Base-by-base conservation (phyloP, 1,284 basidiomycete genomes). In the Tilletia caries region DNA sequence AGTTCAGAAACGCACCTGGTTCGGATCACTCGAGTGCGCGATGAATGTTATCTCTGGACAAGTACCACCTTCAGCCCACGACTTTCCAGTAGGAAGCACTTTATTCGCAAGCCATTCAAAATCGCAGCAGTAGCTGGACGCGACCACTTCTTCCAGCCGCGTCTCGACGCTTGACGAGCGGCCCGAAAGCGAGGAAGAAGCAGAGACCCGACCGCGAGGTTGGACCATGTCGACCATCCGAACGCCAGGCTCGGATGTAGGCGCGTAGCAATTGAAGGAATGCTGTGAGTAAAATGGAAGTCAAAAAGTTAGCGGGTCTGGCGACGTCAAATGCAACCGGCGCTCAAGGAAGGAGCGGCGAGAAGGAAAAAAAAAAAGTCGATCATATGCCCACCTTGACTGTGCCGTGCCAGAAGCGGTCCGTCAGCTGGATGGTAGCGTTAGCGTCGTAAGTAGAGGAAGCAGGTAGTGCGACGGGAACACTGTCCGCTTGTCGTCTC, bases 391-490 rank as follows among this genome's bases (percentile, higher is more conserved):
- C 18, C 67, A 74, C 72, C 65, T 73, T 82, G 72, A 80, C 50
- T 2, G 78, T 72, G 10, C 80, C 80, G 0, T 65, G 54, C 78
- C 78, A 79, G 70, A 79, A 82, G 1, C 80, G 72, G 15, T 75
- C 74, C 0, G 27, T 58, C 0, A 71, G 41, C 1, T 32, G 18
- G 64, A 77, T 75, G 0, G 75, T 15, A 12, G 29, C 58, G 20
- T 62, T 32, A 8, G 58, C 27, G 6, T 34, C 20, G 48, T 50
- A 50, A 20, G 48, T 50, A 18, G 48, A 50, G 48, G 48, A 50
- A 20, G 10, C 48, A 25, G 48, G 8, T 8, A 20, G 20, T n/a
- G 23, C 8, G 48, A 6, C 20, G 48, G 48, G n/a, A n/a, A n/a
- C n/a, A n/a, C n/a, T n/a, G 12, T 50, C 20, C 48, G 12, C 37